These are phyloP conservation scores for Syzygium malaccense DNA, from an alignment of 441 rosid species.

Conservation along the genomic window DNA sequence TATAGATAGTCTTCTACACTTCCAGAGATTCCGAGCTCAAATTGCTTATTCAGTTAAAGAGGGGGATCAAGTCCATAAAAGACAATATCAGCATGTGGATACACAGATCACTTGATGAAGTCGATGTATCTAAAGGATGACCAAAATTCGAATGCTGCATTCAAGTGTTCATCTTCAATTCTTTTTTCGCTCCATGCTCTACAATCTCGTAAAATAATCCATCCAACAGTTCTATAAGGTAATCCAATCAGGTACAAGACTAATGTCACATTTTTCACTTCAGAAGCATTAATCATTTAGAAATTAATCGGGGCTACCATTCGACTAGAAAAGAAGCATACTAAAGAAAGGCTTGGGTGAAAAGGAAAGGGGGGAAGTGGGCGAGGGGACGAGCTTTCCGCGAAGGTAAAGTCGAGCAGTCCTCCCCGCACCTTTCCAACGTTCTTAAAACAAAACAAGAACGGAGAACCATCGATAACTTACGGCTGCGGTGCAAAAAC, in stretches of 20 bases:
- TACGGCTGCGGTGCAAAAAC: rapidly evolving
- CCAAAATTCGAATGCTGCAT: neutral
- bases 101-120: neutral
- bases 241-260: neutral
- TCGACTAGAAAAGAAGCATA: neutral
- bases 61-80: neutral
- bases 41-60: neutral
- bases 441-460: neutral
- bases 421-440: neutral
- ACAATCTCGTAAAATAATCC: neutral
- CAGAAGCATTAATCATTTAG: neutral
- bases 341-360: neutral
- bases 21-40: neutral
- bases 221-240: neutral
- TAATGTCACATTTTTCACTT: neutral
- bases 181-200: neutral
- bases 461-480: neutral
- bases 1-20: neutral
- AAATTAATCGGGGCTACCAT: neutral
- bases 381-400: neutral
- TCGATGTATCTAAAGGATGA: neutral
- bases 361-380: neutral
- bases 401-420: neutral
- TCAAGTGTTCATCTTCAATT: neutral
- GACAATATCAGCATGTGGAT: neutral